Base-by-base conservation (phyloP, 768 basidiomycete species). In the Mycena amicta region DNA sequence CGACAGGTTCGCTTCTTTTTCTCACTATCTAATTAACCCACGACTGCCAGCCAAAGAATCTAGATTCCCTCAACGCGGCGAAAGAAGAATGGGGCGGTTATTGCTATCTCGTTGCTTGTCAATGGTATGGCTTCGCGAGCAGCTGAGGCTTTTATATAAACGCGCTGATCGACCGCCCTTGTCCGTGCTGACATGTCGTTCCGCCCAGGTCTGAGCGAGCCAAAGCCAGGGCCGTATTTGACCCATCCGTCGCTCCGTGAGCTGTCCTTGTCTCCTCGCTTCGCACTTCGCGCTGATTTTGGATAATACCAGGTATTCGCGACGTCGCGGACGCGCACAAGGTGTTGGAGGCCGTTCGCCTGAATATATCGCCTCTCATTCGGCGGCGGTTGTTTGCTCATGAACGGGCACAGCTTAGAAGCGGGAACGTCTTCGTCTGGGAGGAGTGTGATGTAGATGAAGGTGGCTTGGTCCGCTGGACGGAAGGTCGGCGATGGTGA, bases 391-490 rank as follows among this genome's bases (percentile, higher is more conserved):
- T 92, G n/a, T 81, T 86, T 13, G 77, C 85, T 3, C 83, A 74
- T 57, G 90, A 92, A 68, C 77, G 90, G 43, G 89, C 89, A 30
- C 83, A 86, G 40, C 76, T 92, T 4, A 69, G 69, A 37, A 88
- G 89, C 51, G 90, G 90, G 2, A 88, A 91, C 59, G 82, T 92
- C 40, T 92, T 90, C 65, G 90, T 92, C 37, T 92, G 90, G 90
- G 90, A 92, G 65, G 90, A 92, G 70, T 88, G 89, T 3, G 43
- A 45, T 23, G 51, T 57, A 25, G 90, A 45, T 15, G 87, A 87
- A 50, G 85, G 84, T 5, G 77, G 77, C 18, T 74, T 90, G 33
- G 75, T 91, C 56, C 80, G 90, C 25, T 92, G 90, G 90, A 92
- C 90, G 18, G 90, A 92, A 68, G 90, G 90, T 15, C 78, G 89